These are phyloP conservation scores for Salisapilia sapeloensis DNA, from an alignment of 352 stramenopile genomes.

Conservation along the genomic window DNA sequence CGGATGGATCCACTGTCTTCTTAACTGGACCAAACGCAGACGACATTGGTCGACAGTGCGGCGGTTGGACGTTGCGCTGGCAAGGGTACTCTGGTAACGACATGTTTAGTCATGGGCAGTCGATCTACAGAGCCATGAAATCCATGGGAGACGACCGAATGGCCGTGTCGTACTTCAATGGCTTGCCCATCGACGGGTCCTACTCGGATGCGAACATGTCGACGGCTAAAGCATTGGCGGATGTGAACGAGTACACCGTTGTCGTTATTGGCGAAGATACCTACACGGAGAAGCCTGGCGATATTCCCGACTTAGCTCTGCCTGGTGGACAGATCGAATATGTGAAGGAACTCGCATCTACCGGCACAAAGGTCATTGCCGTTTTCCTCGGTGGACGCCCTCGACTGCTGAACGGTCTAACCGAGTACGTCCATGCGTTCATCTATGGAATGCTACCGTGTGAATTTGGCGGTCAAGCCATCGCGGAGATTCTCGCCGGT, in stretches of 20 bases:
- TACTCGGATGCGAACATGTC: slow-evolving; percentile 10
- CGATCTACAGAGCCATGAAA: slow-evolving; percentile 11
- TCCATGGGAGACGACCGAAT: slow-evolving; percentile 3
- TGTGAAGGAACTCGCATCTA: slow-evolving; percentile 9
- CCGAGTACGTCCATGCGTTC: slow-evolving; percentile 15
- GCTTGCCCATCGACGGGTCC: slow-evolving; percentile 8
- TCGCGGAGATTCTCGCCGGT: slow-evolving; percentile 36
- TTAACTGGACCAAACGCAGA: slow-evolving; percentile 11
- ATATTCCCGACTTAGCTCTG: slow-evolving; percentile 16
- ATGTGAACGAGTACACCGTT: slow-evolving; percentile 8
- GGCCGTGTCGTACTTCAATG: slow-evolving; percentile 12
- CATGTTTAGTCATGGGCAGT: slow-evolving; percentile 13
- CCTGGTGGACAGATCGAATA: slow-evolving; percentile 19
- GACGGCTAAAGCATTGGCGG: slow-evolving; percentile 6
- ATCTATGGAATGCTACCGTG: slow-evolving; percentile 38
- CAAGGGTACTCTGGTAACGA: slow-evolving; percentile 13
- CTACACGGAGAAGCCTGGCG: slow-evolving; percentile 33
- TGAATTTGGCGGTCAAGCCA: slow-evolving; percentile 25
- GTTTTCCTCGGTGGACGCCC: slow-evolving; percentile 55
- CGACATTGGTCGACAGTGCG: slow-evolving; percentile 14
- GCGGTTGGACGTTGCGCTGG: slow-evolving; percentile 17
- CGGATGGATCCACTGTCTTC: slow-evolving; percentile 1
- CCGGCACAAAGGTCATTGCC: slow-evolving; percentile 40
- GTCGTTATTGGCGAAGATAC: slow-evolving; percentile 15
- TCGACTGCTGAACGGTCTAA: slow-evolving; percentile 15